Evolutionary conservation across 106 monocot species (phyloP), one percentile per base, ranked within the genome.

Genomic region (Dendrobium nobile): DNA sequence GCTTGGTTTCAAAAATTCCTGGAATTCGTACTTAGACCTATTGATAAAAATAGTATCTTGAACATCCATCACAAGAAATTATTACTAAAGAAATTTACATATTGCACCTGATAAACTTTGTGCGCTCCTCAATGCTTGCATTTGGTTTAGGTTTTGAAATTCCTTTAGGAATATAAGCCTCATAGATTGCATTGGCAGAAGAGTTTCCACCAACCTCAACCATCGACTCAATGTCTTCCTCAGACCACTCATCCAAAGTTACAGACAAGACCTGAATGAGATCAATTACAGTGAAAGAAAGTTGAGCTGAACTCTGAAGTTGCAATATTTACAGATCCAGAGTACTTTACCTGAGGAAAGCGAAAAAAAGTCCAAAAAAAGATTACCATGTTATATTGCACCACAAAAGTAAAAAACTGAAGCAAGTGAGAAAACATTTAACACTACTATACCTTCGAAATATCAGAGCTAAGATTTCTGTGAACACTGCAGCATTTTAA

Each of bases 1-100:
- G 82, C 93, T 93, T 87, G 96, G 93, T 70, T 91, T 93, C 78
- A 96, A 26, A 88, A 96, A 96, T 72, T 96, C 91, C 86, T 96
- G 96, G 27, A 88, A 75, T 75, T 93, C 90, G 61, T 96, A 96
- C 78, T 96, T 96, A 5, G 96, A 89, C 83, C 96, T 96, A 75
- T 18, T 9, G 37, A 75, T 31, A 22, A 59, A 20, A 56, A 47
- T 55, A 68, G 47, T 72, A 27, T 37, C 10, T 77, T 65, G 42
- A 84, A 37, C 67, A 81, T 19, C 72, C 33, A 72, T 61, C 43
- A 6, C 13, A 79, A 61, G 9, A 9, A 2, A 48, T 19, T 26
- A 48, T 10, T 20, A 20, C 17, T 4, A 13, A 47, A 15, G 19
- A 76, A 41, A 48, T 72, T 20, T 77, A 48, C 65, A 55, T 76